Conservation (phyloP, 2,329 filamentous ascomycete genomes). For the Phaeosphaeria sp. region DNA sequence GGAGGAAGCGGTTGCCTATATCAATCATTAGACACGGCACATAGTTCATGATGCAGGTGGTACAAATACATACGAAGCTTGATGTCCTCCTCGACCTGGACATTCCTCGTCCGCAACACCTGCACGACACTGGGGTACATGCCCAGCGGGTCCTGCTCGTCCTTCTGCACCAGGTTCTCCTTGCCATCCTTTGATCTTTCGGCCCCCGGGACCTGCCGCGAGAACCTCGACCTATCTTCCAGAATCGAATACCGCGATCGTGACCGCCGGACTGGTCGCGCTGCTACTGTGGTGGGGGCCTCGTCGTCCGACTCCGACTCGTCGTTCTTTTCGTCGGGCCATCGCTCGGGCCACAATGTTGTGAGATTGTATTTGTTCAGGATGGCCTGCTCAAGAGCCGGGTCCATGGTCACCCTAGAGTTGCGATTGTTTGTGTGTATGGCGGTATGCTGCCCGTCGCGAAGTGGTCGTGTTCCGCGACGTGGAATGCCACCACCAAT, state of each 20-base stretch:
- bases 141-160: slow-evolving; percentile 93
- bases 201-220: slow-evolving; percentile 71
- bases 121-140: slow-evolving; percentile 84
- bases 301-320: slow-evolving; percentile 65
- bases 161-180: slow-evolving; percentile 82
- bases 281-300: slow-evolving; percentile 23
- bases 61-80: slow-evolving; percentile 69
- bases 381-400: slow-evolving; percentile 68
- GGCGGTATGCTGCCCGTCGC: not conserved
- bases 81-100: slow-evolving; percentile 84
- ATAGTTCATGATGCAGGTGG: not conserved
- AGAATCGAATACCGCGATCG: slow-evolving; percentile 86
- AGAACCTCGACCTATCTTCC: slow-evolving; percentile 74
- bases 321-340: slow-evolving; percentile 83
- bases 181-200: slow-evolving; percentile 72
- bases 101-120: slow-evolving; percentile 75
- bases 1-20: slow-evolving; percentile 87
- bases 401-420: slow-evolving; percentile 31
- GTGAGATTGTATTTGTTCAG: slow-evolving; percentile 90
- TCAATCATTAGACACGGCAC: slow-evolving; percentile 5
- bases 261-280: slow-evolving; percentile 57
- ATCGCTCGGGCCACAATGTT: slow-evolving; percentile 79
- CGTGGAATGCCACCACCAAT: slow-evolving; percentile 31
- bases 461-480: slow-evolving; percentile 16
- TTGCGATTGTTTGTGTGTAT: not conserved